A percentile compares a stretch with the other conserved stretches of the same genome.
Conservation (phyloP, 2,329 filamentous ascomycete species). For the Epichloe amarillans region DNA sequence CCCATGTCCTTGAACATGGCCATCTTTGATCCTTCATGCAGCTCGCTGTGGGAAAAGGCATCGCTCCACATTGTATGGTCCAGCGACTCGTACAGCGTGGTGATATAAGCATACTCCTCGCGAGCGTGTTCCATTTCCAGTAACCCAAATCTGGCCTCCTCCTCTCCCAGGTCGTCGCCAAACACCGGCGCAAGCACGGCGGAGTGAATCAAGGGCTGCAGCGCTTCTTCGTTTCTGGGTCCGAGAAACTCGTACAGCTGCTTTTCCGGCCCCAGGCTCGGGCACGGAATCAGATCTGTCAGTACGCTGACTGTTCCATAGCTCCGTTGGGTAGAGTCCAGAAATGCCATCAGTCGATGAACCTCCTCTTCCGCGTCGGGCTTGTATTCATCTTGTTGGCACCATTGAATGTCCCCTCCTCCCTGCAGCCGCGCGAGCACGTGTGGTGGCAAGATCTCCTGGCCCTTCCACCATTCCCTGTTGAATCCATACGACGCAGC, state of each 20-base stretch:
- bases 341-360: conserved; percentile 49
- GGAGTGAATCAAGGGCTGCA: conserved; percentile 21
- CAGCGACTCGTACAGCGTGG: conserved; percentile 33
- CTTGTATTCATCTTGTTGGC: conserved; percentile 14
- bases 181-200: conserved; percentile 17
- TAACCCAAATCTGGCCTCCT: conserved; percentile 26
- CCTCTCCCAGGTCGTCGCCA: conserved; percentile 17
- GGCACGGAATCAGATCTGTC: conserved; percentile 21
- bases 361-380: conserved; percentile 38
- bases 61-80: conserved; percentile 36
- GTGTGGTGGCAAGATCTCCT: conserved; percentile 31
- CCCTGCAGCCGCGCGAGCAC: conserved; percentile 20
- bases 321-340: conserved; percentile 45
- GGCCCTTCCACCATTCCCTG: conserved; percentile 49
- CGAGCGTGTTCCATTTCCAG: conserved; percentile 26
- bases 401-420: conserved; percentile 18
- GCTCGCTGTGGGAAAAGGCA: conserved; percentile 23
- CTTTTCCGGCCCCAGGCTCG: conserved; percentile 23
- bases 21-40: conserved; percentile 25
- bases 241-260: conserved; percentile 32
- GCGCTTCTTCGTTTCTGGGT: conserved; percentile 12
- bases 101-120: conserved; percentile 24
- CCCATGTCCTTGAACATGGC: conserved; percentile 32
- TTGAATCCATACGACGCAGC: conserved; percentile 39
- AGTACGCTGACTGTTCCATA: conserved; percentile 43